A percentile compares a stretch with the other conserved stretches of the same genome.
Conservation (phyloP, 371 early-diverging fungal genomes). For the Nematocida homosporus region DNA sequence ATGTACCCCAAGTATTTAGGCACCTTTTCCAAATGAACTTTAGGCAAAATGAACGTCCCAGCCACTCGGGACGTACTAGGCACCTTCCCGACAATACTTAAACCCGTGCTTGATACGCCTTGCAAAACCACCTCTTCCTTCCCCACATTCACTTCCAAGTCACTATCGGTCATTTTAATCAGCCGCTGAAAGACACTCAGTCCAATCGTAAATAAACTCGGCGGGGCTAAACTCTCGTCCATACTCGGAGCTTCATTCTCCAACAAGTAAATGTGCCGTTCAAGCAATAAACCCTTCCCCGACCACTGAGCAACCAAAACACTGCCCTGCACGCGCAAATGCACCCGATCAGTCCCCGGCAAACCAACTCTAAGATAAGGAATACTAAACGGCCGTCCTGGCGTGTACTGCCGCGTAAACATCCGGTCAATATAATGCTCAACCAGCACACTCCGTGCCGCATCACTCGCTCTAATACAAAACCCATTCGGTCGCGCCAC, state of each 20-base stretch:
- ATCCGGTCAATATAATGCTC: slow-evolving; percentile 44
- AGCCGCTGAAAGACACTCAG: slow-evolving; percentile 10
- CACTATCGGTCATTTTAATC: neutral
- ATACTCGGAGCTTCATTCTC: neutral
- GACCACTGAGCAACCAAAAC: slow-evolving; percentile 28
- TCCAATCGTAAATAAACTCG: neutral
- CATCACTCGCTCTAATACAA: slow-evolving; percentile 30
- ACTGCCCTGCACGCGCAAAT: neutral
- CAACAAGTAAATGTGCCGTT: slow-evolving; percentile 27
- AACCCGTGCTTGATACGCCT: neutral
- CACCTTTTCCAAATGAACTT: slow-evolving; percentile 47
- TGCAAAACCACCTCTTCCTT: neutral
- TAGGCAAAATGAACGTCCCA: slow-evolving; percentile 33
- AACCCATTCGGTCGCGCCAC: slow-evolving; percentile 12
- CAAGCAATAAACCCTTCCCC: slow-evolving; percentile 11
- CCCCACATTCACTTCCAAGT: slow-evolving; percentile 2
- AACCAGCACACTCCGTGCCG: slow-evolving; percentile 9
- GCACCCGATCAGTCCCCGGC: slow-evolving; percentile 18
- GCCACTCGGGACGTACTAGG: neutral
- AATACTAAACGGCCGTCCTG: neutral
- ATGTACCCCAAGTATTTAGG: slow-evolving; percentile 8
- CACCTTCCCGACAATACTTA: neutral
- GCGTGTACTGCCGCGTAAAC: slow-evolving; percentile 6
- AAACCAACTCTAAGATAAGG: slow-evolving; percentile 30
- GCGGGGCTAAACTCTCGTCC: neutral